Evolutionary conservation across 2,329 filamentous ascomycete species (phyloP), one percentile per base, ranked within the genome.

Genomic region (Ciborinia camelliae): DNA sequence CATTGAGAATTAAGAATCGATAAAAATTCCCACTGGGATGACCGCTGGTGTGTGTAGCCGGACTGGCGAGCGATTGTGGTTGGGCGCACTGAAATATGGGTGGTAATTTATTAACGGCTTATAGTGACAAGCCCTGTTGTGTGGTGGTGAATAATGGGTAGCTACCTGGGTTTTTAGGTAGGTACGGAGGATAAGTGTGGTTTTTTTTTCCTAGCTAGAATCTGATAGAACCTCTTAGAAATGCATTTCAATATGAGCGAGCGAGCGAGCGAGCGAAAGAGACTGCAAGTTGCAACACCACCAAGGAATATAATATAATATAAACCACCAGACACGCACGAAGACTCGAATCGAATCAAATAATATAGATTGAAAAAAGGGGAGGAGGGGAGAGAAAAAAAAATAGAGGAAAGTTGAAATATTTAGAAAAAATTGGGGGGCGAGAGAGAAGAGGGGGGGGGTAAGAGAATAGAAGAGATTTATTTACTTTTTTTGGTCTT

Each of bases 1-100:
- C 62, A 63, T 63, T 63, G 62, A 63, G 62, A 63, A 58, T 58
- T 41, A 20, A 62, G 60, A 62, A 62, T 45, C 45, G 43, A 58
- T 47, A 47, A 50, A 41, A 48, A 58, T 58, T 63, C 62, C 62
- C 62, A 23, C 62, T 63, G 52, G 62, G 62, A 58, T 63, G 52
- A 50, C 52, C 43, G 23, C 41, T 7, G 52, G 51, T 63, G 61
- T 41, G 61, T 58, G 62, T 58, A 63, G 62, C 62, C 62, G 62
- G 60, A 39, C 52, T 58, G 62, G 35, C 52, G 28, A 58, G 26
- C 52, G 62, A 50, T 58, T 63, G 30, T 58, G 62, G 52, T 63
- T 63, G 62, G 62, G 50, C 62, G 32, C 52, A 26, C 41, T 63
- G 39, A 23, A 62, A 41, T 41, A 28, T 26, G 14, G 50, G 48